Evolutionary conservation across 164 flowering plant genomes (phyloP).

Genomic region (Sextonia rubra): DNA sequence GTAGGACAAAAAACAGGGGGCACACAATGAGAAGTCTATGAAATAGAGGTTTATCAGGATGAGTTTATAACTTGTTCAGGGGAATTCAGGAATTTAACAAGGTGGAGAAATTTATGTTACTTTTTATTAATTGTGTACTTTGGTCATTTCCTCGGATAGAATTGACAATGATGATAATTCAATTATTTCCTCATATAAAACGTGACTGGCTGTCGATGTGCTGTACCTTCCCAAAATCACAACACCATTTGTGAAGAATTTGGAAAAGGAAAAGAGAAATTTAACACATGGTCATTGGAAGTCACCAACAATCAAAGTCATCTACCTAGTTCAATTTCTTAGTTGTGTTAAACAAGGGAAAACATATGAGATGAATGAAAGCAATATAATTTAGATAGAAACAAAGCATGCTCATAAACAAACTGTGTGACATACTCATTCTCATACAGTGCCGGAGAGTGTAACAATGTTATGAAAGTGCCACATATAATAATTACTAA

Average conservation of each 20-base stretch:
- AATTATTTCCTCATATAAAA: not conserved
- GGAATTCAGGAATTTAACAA: not conserved
- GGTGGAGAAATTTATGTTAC: not conserved
- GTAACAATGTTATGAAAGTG: conserved; percentile 46
- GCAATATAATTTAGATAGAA: not conserved
- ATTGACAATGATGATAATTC: too few species aligned
- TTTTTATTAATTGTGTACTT: too few species aligned
- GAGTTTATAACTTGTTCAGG: not conserved
- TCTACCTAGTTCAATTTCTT: not conserved
- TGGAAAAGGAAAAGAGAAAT: not conserved
- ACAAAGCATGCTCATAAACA: conserved; percentile 35
- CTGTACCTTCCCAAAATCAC: too few species aligned
- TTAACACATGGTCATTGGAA: not conserved
- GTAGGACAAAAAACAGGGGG: too few species aligned
- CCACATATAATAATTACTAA: conserved; percentile 46
- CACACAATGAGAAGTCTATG: not conserved
- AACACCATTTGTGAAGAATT: too few species aligned
- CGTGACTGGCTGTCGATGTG: too few species aligned
- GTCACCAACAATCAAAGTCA: not conserved
- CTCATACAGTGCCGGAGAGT: conserved; percentile 46
- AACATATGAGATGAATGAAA: not conserved
- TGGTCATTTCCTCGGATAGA: not conserved
- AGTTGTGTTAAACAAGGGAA: not conserved
- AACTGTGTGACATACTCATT: conserved; percentile 31
- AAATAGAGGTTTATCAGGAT: not conserved